Base-by-base conservation (phyloP, 164 flowering plant species). In the Akebia trifoliata region DNA sequence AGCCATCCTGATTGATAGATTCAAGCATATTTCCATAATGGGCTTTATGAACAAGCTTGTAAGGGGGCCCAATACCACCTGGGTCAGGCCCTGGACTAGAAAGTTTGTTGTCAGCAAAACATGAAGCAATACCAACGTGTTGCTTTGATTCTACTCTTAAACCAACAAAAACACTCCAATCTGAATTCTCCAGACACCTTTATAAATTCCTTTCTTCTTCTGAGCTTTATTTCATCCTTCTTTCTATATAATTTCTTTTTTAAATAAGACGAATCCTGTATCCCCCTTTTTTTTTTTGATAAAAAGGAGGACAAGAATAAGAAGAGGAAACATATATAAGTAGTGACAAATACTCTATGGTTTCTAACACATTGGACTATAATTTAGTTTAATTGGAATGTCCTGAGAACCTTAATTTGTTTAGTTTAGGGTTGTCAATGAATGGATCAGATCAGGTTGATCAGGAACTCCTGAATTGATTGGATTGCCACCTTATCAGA, bases 141-240 rank as follows among this genome's bases (percentile, higher is more conserved):
- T 57, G 61, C 61, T 57, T 57, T 45, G 61, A 57, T 57, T 57
- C 61, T 57, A 57, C 61, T 57, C 42, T 39, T 40, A 20, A 11
- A 14, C 12, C 42, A 53, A 14, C 56, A 28, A 35, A 35, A 28
- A 12, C 56, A 4, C 21, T 1, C 56, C 32, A 32, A 25, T 26
- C 48, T 56, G 35, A 28, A 24, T 40, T 55, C 24, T 39, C 34
- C 15, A 8, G 6, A 26, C 31, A 22, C 7, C 35, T 55, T 39
- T 38, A 26, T 17, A 39, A 40, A 56, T 56, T 56, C 59, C 24
- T 56, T 56, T 40, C 59, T 55, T 55, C 46, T 32, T 45, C 18
- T 32, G 18, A 57, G 46, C 30, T 57, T 34, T 45, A 21, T 14
- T 31, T 42, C 39, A 45, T 12, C 31, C 9, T 57, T 44, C 14